These are phyloP conservation scores for Apiospora saccharicola DNA, from an alignment of 2,329 filamentous ascomycete genomes.

Conservation along the genomic window DNA sequence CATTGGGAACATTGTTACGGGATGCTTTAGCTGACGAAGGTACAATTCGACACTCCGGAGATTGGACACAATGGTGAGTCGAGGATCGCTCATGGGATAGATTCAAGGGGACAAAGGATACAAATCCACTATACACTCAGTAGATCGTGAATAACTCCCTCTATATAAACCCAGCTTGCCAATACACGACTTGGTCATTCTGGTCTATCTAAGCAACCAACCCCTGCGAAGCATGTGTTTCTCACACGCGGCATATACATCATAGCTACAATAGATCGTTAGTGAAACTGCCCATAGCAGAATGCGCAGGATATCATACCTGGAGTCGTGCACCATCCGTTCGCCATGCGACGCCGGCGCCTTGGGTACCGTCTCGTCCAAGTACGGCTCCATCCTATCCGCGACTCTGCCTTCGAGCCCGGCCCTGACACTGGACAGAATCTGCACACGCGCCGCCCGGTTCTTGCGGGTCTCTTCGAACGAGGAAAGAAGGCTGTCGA, in stretches of 20 bases:
- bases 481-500: background rate
- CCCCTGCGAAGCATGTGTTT: background rate
- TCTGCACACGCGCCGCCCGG: background rate
- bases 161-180: too few species aligned
- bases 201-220: too few species aligned
- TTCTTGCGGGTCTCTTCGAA: background rate
- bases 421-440: background rate
- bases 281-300: background rate
- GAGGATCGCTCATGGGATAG: too few species aligned
- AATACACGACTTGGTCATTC: too few species aligned
- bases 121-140: too few species aligned
- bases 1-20: too few species aligned
- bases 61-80: too few species aligned
- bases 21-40: too few species aligned
- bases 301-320: background rate
- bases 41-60: too few species aligned
- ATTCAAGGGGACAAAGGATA: too few species aligned
- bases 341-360: background rate
- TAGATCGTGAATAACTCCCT: too few species aligned
- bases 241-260: background rate
- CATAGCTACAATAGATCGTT: background rate
- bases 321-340: background rate
- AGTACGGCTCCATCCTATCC: background rate
- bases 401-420: background rate
- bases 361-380: slow-evolving; percentile 2